These are phyloP conservation scores for Pulveroboletus sp. DNA, from an alignment of 768 basidiomycete species.

Conservation along the genomic window DNA sequence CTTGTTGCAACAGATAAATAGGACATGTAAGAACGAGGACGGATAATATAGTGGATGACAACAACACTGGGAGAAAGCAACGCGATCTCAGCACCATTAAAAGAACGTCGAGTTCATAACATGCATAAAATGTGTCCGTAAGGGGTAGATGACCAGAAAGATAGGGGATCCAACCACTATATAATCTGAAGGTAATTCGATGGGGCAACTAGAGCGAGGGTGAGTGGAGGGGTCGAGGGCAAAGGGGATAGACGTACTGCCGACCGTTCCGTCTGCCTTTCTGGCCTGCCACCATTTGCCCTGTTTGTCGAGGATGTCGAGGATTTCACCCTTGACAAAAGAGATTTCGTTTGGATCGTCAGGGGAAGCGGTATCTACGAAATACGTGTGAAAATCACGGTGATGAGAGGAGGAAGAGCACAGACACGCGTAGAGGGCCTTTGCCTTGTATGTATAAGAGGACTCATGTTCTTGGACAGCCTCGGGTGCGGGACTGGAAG, in stretches of 20 bases:
- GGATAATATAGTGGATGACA: slow-evolving; percentile 32
- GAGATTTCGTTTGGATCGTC: slow-evolving; percentile 97
- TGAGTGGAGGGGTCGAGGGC: slow-evolving; percentile 5
- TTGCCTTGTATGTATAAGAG: slow-evolving; percentile 67
- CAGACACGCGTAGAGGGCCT: slow-evolving; percentile 87
- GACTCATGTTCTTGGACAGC: slow-evolving; percentile 39
- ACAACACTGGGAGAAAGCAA: slow-evolving; percentile 20
- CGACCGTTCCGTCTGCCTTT: slow-evolving; percentile 68
- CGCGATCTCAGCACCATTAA: slow-evolving; percentile 25
- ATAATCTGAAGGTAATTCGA: slow-evolving; percentile 84
- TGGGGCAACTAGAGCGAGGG: slow-evolving; percentile 57
- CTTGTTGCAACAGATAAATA: slow-evolving; percentile 30
- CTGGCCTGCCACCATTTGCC: slow-evolving; percentile 93
- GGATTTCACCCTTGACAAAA: slow-evolving; percentile 86
- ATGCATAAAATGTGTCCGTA: slow-evolving; percentile 26
- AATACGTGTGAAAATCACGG: slow-evolving; percentile 19
- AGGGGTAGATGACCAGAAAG: slow-evolving; percentile 9
- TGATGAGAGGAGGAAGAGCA: slow-evolving; percentile 17
- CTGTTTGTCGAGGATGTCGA: slow-evolving; percentile 90
- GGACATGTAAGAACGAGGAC: slow-evolving; percentile 12
- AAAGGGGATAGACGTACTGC: slow-evolving; percentile 55
- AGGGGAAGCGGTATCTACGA: slow-evolving; percentile 81
- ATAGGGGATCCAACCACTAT: slow-evolving; percentile 35
- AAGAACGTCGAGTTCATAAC: slow-evolving; percentile 32
- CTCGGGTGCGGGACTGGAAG: slow-evolving; percentile 24